These are phyloP conservation scores for Amylocystis lapponica DNA, from an alignment of 768 basidiomycete genomes.

Conservation along the genomic window DNA sequence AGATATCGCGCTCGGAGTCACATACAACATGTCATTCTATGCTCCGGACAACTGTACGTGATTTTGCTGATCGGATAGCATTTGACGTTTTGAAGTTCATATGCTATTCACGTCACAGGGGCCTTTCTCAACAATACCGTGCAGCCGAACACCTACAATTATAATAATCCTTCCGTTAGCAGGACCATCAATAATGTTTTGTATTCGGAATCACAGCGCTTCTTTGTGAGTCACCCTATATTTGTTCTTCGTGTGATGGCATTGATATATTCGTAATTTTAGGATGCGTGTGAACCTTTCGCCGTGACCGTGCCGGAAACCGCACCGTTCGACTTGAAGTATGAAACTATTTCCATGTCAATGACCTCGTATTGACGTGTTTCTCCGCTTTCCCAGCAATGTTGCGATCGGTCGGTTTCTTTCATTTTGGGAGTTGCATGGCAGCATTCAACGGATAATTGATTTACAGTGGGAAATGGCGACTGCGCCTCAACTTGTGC, in stretches of 20 bases:
- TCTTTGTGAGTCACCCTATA: slow-evolving; percentile 22
- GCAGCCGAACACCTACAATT: slow-evolving; percentile 22
- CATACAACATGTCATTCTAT: slow-evolving; percentile 36
- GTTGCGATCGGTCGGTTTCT: slow-evolving; percentile 18
- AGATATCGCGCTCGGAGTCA: slow-evolving; percentile 41
- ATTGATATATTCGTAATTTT: slow-evolving; percentile 10
- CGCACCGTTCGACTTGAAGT: slow-evolving; percentile 44
- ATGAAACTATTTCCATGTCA: background rate
- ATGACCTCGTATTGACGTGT: background rate
- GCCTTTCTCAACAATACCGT: slow-evolving; percentile 27
- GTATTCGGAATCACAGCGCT: slow-evolving; percentile 28
- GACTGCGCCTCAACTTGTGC: slow-evolving; percentile 58
- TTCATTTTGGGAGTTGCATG: no score
- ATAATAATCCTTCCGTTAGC: slow-evolving; percentile 24
- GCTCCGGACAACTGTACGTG: slow-evolving; percentile 46
- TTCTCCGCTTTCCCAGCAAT: slow-evolving; percentile 17
- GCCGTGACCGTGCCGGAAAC: slow-evolving; percentile 32
- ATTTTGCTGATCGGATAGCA: background rate
- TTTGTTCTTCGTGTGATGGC: no score
- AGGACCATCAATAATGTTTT: slow-evolving; percentile 23
- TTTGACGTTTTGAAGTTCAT: background rate
- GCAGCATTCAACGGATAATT: no score
- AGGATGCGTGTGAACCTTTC: slow-evolving; percentile 30
- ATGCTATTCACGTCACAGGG: slow-evolving; percentile 11
- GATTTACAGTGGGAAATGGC: slow-evolving; percentile 17